A percentile compares a stretch with the other conserved stretches of the same genome.
phyloP scores from a whole-genome alignment of 1,284 basidiomycete species.

The Entoloma clypeatum region DNA sequence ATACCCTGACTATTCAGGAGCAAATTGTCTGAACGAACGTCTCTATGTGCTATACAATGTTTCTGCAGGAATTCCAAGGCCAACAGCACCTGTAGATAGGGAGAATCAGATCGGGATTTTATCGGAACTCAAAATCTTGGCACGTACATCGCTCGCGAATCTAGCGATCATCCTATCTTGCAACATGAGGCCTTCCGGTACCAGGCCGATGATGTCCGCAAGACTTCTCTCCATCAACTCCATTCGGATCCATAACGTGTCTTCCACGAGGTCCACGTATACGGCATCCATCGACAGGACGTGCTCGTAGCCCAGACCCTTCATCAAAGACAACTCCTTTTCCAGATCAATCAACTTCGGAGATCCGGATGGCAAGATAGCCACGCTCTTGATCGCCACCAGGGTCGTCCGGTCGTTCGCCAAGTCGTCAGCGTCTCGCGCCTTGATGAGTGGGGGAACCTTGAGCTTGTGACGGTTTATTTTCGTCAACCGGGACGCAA shows the following conservation, averaged over 20 bases:
- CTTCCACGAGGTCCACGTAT: slow-evolving; percentile 63
- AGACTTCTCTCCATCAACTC: slow-evolving; percentile 81
- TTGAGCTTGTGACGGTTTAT: slow-evolving; percentile 32
- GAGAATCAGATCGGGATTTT: too few species aligned
- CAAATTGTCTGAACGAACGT: slow-evolving; percentile 76
- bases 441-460: slow-evolving; percentile 34
- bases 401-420: slow-evolving; percentile 34
- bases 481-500: slow-evolving; percentile 48
- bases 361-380: slow-evolving; percentile 52
- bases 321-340: slow-evolving; percentile 57
- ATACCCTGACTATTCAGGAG: slow-evolving; percentile 62
- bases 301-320: slow-evolving; percentile 52
- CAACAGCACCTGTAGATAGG: slow-evolving; percentile 51
- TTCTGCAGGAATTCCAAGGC: slow-evolving; percentile 62
- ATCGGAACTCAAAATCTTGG: too few species aligned
- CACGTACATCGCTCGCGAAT: slow-evolving; percentile 69
- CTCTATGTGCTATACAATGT: slow-evolving; percentile 69
- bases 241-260: slow-evolving; percentile 78
- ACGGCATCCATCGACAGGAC: slow-evolving; percentile 62
- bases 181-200: slow-evolving; percentile 54
- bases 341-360: slow-evolving; percentile 60
- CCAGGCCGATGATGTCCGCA: slow-evolving; percentile 67
- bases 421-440: slow-evolving; percentile 33
- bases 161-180: slow-evolving; percentile 64
- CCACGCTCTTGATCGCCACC: slow-evolving; percentile 71